These are phyloP conservation scores for Solanum chacoense DNA, from an alignment of 305 asterid species.

Conservation along the genomic window DNA sequence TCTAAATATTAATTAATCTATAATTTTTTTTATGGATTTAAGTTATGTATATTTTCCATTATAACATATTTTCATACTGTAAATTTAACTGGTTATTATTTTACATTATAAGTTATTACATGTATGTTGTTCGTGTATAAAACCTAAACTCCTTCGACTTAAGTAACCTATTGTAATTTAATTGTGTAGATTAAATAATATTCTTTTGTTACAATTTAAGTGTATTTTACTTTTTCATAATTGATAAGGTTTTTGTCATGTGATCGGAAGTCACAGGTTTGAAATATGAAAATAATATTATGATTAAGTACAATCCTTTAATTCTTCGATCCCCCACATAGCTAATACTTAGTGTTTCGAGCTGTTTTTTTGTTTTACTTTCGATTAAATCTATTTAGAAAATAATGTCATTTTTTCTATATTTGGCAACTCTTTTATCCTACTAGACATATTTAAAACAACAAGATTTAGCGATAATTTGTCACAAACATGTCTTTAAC, in stretches of 20 bases:
- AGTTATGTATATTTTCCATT: neutral
- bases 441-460: neutral
- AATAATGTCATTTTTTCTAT: neutral
- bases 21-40: neutral
- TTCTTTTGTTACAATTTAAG: neutral
- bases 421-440: neutral
- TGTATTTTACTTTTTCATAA: neutral
- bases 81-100: neutral
- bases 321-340: neutral
- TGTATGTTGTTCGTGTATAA: neutral
- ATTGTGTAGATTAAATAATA: neutral
- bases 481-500: neutral
- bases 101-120: neutral
- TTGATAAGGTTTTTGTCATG: neutral
- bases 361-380: too few species aligned
- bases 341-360: neutral
- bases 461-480: neutral
- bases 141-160: neutral
- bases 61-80: neutral
- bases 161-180: neutral
- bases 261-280: neutral
- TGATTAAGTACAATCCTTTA: neutral
- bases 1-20: neutral
- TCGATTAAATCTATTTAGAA: neutral
- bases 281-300: neutral